Evolutionary conservation across 371 early-diverging fungal genomes (phyloP), one percentile per base, ranked within the genome.

Genomic region (Mucor velutinosus): DNA sequence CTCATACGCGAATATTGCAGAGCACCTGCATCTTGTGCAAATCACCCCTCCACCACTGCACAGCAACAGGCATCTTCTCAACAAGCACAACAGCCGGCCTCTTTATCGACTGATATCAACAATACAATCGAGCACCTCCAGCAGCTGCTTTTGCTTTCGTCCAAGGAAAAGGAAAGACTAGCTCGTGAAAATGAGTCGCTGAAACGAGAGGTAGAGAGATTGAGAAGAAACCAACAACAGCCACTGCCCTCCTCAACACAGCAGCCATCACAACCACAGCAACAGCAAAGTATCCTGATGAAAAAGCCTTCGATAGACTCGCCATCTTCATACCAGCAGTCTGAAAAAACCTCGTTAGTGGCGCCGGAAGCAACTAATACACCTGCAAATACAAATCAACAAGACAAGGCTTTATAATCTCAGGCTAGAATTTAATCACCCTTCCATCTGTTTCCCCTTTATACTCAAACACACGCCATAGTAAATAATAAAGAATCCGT

Each of bases 91-190:
- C 51, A 10, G 17, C 25, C 58, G 21, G 27, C 23, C 3, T 11
- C 30, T 5, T 33, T 73, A 21, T 47, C 56, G 3, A 43, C 35
- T 27, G 74, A 74, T 35, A 67, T 74, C 3, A 45, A 56, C 25
- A 14, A 55, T 1, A 74, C 71, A 2, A 65, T 71, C n/a, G 75
- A 74, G 35, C 71, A 71, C 41, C 62, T 74, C 8, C 75, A 74
- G 17, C 69, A 71, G 5, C 27, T 74, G 1, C 33, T 74, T 25
- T 11, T 71, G 4, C 12, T 17, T 3, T 68, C 75, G 19, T 62
- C 47, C 15, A 74, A 71, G 58, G 75, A 74, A 45, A 71, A 62
- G 37, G 75, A 74, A 39, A 67, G 45, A 51, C 27, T 74, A 12
- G 21, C 35, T 12, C 41, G 47, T n/a, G 75, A 74, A 60, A 74